Evolutionary conservation across 345 rosid genomes (phyloP).

Genomic region (Eucalyptus globulus): DNA sequence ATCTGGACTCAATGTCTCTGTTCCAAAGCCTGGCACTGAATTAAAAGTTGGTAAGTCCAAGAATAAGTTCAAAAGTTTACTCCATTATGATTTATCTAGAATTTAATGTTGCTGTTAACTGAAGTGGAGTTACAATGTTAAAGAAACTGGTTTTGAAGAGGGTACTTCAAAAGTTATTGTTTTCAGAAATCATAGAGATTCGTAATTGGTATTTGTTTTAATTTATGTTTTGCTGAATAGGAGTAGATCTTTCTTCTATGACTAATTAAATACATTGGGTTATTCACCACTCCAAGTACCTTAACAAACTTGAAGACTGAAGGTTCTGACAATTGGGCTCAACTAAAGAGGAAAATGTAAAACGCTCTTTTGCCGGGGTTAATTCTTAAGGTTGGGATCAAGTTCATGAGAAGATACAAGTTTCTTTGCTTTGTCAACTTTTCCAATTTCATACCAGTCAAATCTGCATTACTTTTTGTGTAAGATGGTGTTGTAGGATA

Average conservation of each 20-base stretch:
- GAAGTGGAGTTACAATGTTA: neutral
- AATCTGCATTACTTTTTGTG: neutral
- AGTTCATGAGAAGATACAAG: neutral
- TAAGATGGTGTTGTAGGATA: neutral
- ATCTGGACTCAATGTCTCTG: slow-evolving; percentile 57
- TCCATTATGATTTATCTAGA: neutral
- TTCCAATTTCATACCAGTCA: neutral
- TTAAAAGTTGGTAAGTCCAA: slow-evolving; percentile 51
- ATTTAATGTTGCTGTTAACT: neutral
- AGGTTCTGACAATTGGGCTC: neutral
- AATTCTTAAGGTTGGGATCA: neutral
- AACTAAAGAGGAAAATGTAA: neutral
- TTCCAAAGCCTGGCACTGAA: slow-evolving; percentile 81
- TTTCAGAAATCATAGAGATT: neutral
- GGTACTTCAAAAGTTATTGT: neutral
- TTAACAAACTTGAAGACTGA: neutral
- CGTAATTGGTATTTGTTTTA: neutral
- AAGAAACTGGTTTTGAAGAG: neutral
- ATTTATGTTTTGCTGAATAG: neutral
- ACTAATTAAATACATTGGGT: neutral
- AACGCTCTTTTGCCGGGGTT: neutral
- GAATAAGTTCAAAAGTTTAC: neutral
- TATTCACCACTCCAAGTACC: neutral
- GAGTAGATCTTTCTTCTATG: neutral
- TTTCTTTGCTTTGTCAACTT: neutral